Percentiles rank a stretch among this genome's conserved stretches.
Evolutionary conservation across 306 rosid genomes (phyloP).

Genomic region (Ormosia emarginata): DNA sequence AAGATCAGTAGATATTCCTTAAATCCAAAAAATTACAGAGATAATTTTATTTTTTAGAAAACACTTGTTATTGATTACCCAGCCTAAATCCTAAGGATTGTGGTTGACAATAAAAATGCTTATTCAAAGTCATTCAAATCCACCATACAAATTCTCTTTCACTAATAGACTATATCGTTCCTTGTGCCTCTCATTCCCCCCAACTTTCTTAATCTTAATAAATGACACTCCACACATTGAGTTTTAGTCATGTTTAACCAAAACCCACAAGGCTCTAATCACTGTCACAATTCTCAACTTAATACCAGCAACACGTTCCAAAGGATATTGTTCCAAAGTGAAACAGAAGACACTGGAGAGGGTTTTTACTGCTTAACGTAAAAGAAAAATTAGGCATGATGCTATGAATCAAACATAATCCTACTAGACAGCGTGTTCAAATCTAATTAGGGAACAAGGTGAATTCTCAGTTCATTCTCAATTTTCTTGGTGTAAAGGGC

Average conservation of each 20-base stretch:
- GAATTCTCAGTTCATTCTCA: constrained; percentile 13
- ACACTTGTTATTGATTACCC: not conserved
- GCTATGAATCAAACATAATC: not conserved
- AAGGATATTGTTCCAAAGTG: not conserved
- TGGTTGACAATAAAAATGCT: not conserved
- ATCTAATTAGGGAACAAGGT: not conserved
- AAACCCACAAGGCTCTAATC: not conserved
- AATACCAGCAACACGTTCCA: not conserved
- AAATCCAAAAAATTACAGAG: not conserved
- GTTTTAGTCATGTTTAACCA: not conserved
- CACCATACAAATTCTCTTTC: not conserved
- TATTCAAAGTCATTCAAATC: not conserved
- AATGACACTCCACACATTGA: not conserved
- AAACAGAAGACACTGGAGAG: not conserved
- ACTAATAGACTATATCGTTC: not conserved
- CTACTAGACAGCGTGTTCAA: not conserved
- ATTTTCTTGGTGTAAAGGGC: not conserved
- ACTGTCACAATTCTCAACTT: not conserved
- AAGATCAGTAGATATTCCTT: not conserved
- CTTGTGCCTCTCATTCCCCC: not conserved
- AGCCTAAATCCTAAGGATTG: not conserved
- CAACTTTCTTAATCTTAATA: not conserved
- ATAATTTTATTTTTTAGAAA: not conserved
- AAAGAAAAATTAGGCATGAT: not conserved
- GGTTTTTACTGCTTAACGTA: not conserved